phyloP scores from a whole-genome alignment of 345 rosid genomes.

The Camelina laxa region DNA sequence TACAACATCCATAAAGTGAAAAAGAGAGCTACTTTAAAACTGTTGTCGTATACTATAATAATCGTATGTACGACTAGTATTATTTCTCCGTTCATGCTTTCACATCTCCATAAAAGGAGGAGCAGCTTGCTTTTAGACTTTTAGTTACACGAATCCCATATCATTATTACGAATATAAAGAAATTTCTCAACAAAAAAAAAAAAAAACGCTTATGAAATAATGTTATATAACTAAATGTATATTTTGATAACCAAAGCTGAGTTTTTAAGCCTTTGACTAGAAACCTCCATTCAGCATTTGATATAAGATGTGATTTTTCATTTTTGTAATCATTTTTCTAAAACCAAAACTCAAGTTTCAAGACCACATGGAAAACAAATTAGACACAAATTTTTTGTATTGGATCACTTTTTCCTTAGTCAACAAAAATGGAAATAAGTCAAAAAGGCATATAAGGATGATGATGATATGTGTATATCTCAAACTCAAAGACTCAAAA shows the following conservation, averaged over 20 bases:
- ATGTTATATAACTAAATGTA: not conserved
- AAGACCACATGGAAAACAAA: not conserved
- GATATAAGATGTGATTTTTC: not conserved
- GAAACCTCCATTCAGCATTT: not conserved
- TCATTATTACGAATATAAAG: not conserved
- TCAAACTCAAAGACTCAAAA: conserved; percentile 24
- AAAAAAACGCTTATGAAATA: not conserved
- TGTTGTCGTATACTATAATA: conserved; percentile 29
- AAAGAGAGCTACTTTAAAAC: conserved; percentile 37
- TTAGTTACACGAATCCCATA: conserved; percentile 11
- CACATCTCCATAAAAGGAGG: conserved; percentile 37
- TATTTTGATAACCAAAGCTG: not conserved
- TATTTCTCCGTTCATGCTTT: conserved; percentile 26
- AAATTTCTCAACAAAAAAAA: not conserved
- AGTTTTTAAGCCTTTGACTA: not conserved
- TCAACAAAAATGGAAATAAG: conserved; percentile 24
- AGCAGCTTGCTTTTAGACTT: conserved; percentile 31
- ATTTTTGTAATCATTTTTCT: not conserved
- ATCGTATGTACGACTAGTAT: not conserved
- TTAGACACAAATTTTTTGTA: not conserved
- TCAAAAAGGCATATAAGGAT: not conserved
- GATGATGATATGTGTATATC: conserved; percentile 22
- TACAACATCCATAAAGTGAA: conserved; percentile 31
- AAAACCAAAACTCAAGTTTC: not conserved
- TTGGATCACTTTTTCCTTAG: conserved; percentile 7